Conservation (phyloP, 805 yeast species). For the Debaryomyces hansenii region DNA sequence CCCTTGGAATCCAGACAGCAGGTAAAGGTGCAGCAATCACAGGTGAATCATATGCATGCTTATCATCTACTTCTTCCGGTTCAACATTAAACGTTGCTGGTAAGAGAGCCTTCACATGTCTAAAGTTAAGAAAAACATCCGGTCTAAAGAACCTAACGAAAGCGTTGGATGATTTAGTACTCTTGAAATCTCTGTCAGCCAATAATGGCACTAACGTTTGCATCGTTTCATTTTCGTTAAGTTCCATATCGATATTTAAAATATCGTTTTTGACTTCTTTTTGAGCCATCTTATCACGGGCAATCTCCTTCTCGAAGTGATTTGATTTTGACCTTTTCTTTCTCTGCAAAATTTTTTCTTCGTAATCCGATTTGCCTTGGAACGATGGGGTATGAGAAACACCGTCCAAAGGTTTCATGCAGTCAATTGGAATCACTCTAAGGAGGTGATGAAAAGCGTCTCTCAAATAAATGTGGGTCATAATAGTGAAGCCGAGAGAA, state of each 20-base stretch:
- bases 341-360: conserved; percentile 27
- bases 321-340: conserved; percentile 8
- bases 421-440: conserved; percentile 61
- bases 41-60: conserved; percentile 75
- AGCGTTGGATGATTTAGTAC: conserved; percentile 36
- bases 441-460: conserved; percentile 66
- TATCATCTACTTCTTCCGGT: conserved; percentile 46
- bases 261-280: conserved; percentile 1
- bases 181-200: conserved; percentile 63
- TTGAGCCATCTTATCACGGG: conserved; percentile 11
- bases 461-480: conserved; percentile 65
- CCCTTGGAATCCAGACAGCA: conserved; percentile 88
- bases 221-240: conserved; percentile 9
- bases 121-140: conserved; percentile 52
- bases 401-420: conserved; percentile 79
- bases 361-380: conserved; percentile 33
- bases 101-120: conserved; percentile 31
- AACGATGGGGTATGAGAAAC: conserved; percentile 61
- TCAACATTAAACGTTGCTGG: conserved; percentile 36
- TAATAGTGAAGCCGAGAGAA: conserved; percentile 61
- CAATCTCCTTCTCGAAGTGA: conserved; percentile 4
- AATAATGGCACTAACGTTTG: conserved; percentile 49
- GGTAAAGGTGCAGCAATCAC: conserved; percentile 70
- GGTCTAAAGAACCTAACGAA: conserved; percentile 57
- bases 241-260: conserved; percentile 6